A percentile compares a stretch with the other conserved stretches of the same genome.
Evolutionary conservation across 2,329 filamentous ascomycete species (phyloP).

Genomic region (Elsinoe necatrix): DNA sequence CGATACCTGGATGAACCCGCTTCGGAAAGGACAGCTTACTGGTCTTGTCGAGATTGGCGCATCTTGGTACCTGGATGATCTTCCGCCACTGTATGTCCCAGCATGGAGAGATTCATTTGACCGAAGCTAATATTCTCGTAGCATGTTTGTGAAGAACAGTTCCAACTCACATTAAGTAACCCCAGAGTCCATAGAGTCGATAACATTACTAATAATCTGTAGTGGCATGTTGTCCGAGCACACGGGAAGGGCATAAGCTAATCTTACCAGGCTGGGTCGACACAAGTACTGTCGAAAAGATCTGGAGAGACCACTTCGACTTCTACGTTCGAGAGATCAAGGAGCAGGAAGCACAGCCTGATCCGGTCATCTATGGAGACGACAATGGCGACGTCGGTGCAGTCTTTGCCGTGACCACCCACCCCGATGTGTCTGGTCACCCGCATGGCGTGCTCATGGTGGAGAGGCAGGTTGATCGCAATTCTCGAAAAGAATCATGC

Average conservation of each 20-base stretch:
- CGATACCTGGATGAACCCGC: slow-evolving; percentile 58
- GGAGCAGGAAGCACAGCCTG: slow-evolving; percentile 38
- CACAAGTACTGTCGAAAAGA: slow-evolving; percentile 51
- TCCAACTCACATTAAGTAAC: slow-evolving; percentile 50
- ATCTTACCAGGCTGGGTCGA: background rate
- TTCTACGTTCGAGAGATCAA: slow-evolving; percentile 72
- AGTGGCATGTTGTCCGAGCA: slow-evolving; percentile 20
- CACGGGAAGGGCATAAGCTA: too few relatives aligned
- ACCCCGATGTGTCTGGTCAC: slow-evolving; percentile 63
- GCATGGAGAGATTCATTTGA: too few relatives aligned
- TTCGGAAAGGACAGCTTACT: slow-evolving; percentile 51
- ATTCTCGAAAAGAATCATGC: background rate
- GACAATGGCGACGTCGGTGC: slow-evolving; percentile 27
- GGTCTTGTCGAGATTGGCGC: slow-evolving; percentile 54
- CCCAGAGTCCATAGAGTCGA: background rate
- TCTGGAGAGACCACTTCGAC: slow-evolving; percentile 60
- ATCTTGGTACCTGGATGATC: slow-evolving; percentile 32
- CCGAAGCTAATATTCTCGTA: background rate
- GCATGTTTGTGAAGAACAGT: slow-evolving; percentile 60
- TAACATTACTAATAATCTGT: background rate
- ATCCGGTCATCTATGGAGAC: slow-evolving; percentile 6
- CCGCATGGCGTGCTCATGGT: slow-evolving; percentile 68
- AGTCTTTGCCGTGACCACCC: slow-evolving; percentile 68
- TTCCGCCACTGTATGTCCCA: slow-evolving; percentile 50
- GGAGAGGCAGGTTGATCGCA: slow-evolving; percentile 44